Evolutionary conservation across 1,139 yeast genomes (phyloP).

Genomic region (Protomyces inundatus): DNA sequence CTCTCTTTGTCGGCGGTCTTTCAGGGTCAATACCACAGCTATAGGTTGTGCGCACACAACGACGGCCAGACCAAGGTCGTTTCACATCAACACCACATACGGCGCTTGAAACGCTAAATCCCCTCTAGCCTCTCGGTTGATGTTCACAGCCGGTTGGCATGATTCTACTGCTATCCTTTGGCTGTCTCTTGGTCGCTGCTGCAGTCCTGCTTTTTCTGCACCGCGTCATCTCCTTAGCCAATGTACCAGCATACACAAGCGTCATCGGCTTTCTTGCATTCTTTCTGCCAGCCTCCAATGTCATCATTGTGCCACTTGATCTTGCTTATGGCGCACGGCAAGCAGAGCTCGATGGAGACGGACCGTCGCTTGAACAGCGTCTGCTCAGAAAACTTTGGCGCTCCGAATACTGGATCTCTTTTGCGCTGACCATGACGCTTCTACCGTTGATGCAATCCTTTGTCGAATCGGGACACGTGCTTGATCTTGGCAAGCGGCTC

Average conservation of each 20-base stretch:
- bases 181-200: neutral
- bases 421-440: constrained; percentile 64
- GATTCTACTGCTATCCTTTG: neutral
- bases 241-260: constrained; percentile 41
- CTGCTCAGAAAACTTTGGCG: constrained; percentile 63
- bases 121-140: neutral
- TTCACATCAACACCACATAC: too few species aligned
- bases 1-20: too few species aligned
- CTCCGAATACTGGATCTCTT: constrained; percentile 73
- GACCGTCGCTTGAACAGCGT: constrained; percentile 45
- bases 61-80: too few species aligned
- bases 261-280: constrained; percentile 46
- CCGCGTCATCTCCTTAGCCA: neutral
- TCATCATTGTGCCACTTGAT: constrained; percentile 54
- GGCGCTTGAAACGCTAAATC: neutral
- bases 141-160: neutral
- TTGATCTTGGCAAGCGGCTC: constrained; percentile 45
- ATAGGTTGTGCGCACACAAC: too few species aligned
- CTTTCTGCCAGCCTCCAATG: constrained; percentile 53
- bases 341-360: constrained; percentile 32
- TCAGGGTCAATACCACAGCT: too few species aligned
- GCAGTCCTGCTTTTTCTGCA: constrained; percentile 6
- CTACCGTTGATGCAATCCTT: constrained; percentile 69
- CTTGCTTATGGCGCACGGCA: constrained; percentile 38
- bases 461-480: constrained; percentile 62